phyloP scores from a whole-genome alignment of 129 eudicot genomes.

The Calendula officinalis region DNA sequence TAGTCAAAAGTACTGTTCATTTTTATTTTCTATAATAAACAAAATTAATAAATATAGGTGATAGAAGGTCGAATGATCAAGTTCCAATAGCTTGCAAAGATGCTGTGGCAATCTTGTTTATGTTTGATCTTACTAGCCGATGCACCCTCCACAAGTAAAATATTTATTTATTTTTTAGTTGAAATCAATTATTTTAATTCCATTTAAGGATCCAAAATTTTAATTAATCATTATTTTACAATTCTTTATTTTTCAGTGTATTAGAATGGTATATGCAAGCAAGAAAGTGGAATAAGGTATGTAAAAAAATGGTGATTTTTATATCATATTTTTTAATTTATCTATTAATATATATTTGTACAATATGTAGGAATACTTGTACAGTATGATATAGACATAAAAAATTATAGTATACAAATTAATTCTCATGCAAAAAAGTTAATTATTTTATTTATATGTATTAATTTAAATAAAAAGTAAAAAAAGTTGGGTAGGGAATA shows the following conservation, averaged over 20 bases:
- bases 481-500: conserved; percentile 28
- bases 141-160: conserved; percentile 77
- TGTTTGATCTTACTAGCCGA: conserved; percentile 97
- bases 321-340: no score
- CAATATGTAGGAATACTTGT: no score
- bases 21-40: background rate
- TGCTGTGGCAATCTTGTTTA: conserved; percentile 89
- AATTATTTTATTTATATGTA: background rate
- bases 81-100: conserved; percentile 96
- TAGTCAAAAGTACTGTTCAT: background rate
- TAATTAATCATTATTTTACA: background rate
- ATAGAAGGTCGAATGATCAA: conserved; percentile 64
- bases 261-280: conserved; percentile 91
- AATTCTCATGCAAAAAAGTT: background rate
- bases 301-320: no score
- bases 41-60: conserved; percentile 47
- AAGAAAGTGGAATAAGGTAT: conserved; percentile 95
- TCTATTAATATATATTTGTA: no score
- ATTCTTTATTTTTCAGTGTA: conserved; percentile 52
- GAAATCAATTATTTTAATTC: background rate
- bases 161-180: background rate
- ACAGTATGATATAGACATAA: no score
- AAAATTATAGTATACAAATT: no score
- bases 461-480: conserved; percentile 3
- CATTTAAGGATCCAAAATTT: background rate